Conservation (phyloP, 768 basidiomycete species). For the Mycena galopus region DNA sequence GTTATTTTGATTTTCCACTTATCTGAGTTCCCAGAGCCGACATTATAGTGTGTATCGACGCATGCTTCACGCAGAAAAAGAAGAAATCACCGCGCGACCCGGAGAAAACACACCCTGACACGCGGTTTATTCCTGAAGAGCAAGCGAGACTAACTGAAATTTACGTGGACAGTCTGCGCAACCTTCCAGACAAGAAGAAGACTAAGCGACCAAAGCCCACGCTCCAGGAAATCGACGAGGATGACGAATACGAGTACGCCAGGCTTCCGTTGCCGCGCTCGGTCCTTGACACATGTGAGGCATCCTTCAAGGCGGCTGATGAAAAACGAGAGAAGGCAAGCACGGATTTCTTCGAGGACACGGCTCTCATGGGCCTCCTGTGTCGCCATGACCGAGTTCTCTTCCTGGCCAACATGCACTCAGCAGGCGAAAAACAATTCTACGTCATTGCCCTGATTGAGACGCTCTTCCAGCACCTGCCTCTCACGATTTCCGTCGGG, state of each 20-base stretch:
- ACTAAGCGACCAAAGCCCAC: background rate
- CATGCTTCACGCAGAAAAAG: conserved; percentile 22
- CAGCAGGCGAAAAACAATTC: conserved; percentile 47
- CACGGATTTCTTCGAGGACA: conserved; percentile 39
- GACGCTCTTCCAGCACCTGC: conserved; percentile 45
- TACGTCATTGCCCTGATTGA: conserved; percentile 46
- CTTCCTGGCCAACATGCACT: conserved; percentile 48
- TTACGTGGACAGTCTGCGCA: conserved; percentile 9
- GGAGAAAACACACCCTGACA: background rate
- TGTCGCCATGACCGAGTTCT: conserved; percentile 50
- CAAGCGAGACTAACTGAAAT: background rate
- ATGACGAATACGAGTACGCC: conserved; percentile 1
- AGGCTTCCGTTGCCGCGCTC: background rate
- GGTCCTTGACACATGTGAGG: conserved; percentile 7
- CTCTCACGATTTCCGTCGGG: conserved; percentile 29
- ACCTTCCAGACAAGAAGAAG: background rate
- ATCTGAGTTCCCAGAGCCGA: background rate
- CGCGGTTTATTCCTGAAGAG: conserved; percentile 10
- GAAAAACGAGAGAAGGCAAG: conserved; percentile 27
- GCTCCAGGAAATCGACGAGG: background rate
- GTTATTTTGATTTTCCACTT: background rate
- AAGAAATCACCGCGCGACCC: conserved; percentile 17
- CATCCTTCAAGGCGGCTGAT: no score
- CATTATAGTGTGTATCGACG: conserved; percentile 3
- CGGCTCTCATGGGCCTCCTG: conserved; percentile 46